Conservation (phyloP, 768 basidiomycete genomes). For the Boletus rufocinnamomeus region DNA sequence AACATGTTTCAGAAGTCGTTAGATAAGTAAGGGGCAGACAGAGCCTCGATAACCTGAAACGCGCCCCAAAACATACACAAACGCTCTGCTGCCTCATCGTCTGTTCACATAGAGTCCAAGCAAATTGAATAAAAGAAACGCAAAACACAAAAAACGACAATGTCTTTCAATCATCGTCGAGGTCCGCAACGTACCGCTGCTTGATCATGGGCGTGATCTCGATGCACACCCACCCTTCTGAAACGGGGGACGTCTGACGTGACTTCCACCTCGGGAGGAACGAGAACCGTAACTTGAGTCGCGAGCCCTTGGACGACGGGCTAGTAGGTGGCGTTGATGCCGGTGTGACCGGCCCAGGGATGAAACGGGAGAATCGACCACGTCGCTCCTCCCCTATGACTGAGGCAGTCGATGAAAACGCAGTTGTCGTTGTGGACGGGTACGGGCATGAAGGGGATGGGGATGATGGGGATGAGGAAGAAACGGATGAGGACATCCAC, state of each 20-base stretch:
- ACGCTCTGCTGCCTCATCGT: neutral
- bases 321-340: slow-evolving; percentile 9
- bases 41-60: slow-evolving; percentile 5
- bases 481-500: slow-evolving; percentile 2
- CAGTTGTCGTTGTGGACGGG: neutral
- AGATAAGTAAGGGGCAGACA: neutral
- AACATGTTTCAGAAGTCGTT: slow-evolving; percentile 6
- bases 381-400: neutral
- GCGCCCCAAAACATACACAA: neutral
- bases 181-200: slow-evolving; percentile 20
- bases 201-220: slow-evolving; percentile 30
- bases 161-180: slow-evolving; percentile 15
- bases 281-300: slow-evolving; percentile 17
- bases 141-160: neutral
- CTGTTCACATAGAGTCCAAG: neutral
- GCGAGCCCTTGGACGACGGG: slow-evolving; percentile 21
- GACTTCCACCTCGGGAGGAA: slow-evolving; percentile 21
- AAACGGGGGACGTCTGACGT: slow-evolving; percentile 14
- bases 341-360: neutral
- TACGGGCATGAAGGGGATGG: slow-evolving; percentile 11
- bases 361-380: slow-evolving; percentile 8
- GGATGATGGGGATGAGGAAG: slow-evolving; percentile 12
- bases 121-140: too few species aligned
- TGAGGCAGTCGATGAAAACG: neutral
- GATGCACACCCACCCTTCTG: slow-evolving; percentile 35